Evolutionary conservation across 805 yeast species (phyloP), one percentile per base, ranked within the genome.

Genomic region (Lipomyces spencermartinsiae): DNA sequence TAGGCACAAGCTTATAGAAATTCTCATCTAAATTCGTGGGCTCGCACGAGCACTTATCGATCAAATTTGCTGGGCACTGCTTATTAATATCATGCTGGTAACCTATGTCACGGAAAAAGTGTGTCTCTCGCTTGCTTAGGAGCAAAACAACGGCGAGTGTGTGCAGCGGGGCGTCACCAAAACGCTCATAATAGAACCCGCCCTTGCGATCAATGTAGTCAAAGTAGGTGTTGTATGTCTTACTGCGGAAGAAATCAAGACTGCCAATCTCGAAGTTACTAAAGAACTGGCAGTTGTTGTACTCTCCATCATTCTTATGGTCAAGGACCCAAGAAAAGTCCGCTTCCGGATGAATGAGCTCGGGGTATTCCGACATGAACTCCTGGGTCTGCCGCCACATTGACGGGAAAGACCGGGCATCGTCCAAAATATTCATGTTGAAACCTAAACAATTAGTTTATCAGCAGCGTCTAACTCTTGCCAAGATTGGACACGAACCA

Each of bases 221-320:
- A 73, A 89, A 89, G 76, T 83, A 89, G 66, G 80, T 78, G 49
- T 76, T 75, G 77, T 89, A 89, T 29, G 84, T 85, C 61, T 84
- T 82, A n/a, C 82, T 72, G 71, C 90, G 77, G 84, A 85, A 88
- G 73, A 89, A 84, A 62, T 83, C 83, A 73, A 89, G 79, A 65
- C 81, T 80, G 31, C 87, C 92, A 60, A 89, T 83, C 76, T 89
- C 92, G 74, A 88, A 89, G 79, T 88, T 89, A 7, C 91, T 84
- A 93, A 95, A 91, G 76, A 89, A 91, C 77, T 91, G 97, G 75
- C 96, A 91, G 75, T 86, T 76, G 75, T 90, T 91, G 78, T 88
- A 91, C 0, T 85, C 79, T 62, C 84, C 84, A 5, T 79, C 79
- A 78, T 90, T 91, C 74, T 87, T 86, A 39, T 92, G 87, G 57